These are phyloP conservation scores for Trapa incisa DNA, from an alignment of 345 rosid genomes.

Conservation along the genomic window DNA sequence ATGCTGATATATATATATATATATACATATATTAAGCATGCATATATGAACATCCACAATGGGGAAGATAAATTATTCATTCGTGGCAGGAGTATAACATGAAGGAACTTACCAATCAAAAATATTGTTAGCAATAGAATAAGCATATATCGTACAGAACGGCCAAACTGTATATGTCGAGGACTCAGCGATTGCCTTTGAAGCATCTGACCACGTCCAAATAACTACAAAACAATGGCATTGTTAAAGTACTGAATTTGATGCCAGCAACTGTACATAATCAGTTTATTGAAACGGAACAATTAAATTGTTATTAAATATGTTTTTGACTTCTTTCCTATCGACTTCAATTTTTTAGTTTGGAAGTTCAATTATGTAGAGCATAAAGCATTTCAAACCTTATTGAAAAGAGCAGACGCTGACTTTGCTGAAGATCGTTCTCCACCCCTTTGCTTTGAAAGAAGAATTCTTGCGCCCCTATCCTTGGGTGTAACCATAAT, in stretches of 20 bases:
- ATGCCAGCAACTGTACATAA: neutral
- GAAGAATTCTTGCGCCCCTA: conserved; percentile 43
- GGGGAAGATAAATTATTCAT: neutral
- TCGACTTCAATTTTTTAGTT: neutral
- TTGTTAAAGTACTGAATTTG: neutral
- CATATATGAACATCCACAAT: neutral
- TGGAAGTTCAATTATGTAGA: neutral
- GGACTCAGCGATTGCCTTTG: conserved; percentile 40
- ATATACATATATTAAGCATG: neutral
- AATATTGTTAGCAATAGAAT: conserved; percentile 51
- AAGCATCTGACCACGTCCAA: conserved; percentile 26
- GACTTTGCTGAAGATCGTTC: conserved; percentile 27
- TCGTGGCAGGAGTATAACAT: neutral
- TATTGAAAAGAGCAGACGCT: conserved; percentile 24
- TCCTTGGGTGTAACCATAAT: conserved; percentile 58
- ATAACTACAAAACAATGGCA: conserved; percentile 22
- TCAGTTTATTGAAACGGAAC: neutral
- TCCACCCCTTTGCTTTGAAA: conserved; percentile 42
- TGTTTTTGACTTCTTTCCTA: neutral
- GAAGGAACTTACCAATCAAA: conserved; percentile 38
- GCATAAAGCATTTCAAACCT: conserved; percentile 23
- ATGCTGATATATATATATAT: no score
- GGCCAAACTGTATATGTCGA: conserved; percentile 26
- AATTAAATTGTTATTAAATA: neutral
- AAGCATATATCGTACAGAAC: conserved; percentile 53